These are phyloP conservation scores for Amphichorda felina DNA, from an alignment of 2,329 filamentous ascomycete species.

Conservation along the genomic window DNA sequence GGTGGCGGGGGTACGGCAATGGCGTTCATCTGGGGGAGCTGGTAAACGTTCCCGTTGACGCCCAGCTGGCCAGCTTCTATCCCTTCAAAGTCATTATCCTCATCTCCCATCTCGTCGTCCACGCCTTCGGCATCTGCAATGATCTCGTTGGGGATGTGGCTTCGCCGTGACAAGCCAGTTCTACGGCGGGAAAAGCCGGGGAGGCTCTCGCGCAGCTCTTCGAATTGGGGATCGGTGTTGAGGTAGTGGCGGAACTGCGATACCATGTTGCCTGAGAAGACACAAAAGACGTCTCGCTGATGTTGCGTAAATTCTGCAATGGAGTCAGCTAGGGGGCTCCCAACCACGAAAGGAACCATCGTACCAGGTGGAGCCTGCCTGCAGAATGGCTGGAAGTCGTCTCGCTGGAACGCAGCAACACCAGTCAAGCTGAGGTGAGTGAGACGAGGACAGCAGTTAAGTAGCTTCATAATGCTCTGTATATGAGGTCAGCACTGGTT, in stretches of 20 bases:
- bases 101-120: conserved; percentile 30
- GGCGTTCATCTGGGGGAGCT: not conserved
- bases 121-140: not conserved
- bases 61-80: conserved; percentile 13
- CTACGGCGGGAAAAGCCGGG: conserved; percentile 1
- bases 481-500: conserved; percentile 2
- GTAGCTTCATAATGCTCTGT: conserved; percentile 77
- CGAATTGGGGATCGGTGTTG: conserved; percentile 42
- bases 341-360: conserved; percentile 7
- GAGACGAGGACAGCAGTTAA: conserved; percentile 84
- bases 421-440: conserved; percentile 93
- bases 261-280: conserved; percentile 87
- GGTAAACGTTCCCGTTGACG: not conserved
- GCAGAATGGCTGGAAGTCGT: conserved; percentile 77
- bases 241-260: conserved; percentile 65
- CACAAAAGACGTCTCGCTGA: conserved; percentile 91
- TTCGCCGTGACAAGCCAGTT: not conserved
- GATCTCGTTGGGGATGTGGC: not conserved
- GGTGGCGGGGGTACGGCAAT: not conserved
- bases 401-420: conserved; percentile 77
- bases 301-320: conserved; percentile 82
- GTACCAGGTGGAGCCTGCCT: conserved; percentile 67
- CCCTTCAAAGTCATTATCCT: conserved; percentile 31
- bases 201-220: conserved; percentile 25
- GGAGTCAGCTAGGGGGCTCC: conserved; percentile 11